A percentile compares a stretch with the other conserved stretches of the same genome.
phyloP scores from a whole-genome alignment of 495 filamentous ascomycete species.

The Achaetomiella virescens region DNA sequence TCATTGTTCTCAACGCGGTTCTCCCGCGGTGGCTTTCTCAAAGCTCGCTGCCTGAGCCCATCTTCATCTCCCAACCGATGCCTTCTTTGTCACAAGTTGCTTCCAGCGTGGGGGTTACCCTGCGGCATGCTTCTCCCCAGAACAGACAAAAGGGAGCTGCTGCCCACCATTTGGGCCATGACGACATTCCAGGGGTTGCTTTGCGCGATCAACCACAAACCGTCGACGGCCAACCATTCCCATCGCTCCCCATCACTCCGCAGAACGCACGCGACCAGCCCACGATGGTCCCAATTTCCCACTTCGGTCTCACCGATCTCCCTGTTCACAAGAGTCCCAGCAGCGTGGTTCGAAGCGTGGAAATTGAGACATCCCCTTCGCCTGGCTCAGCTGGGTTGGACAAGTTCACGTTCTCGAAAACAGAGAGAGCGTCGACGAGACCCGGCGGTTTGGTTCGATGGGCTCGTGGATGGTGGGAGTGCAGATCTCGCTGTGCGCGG shows the following conservation, averaged over 20 bases:
- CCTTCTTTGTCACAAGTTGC: neutral
- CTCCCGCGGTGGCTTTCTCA: neutral
- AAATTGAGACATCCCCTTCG: neutral
- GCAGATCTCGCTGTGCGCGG: neutral
- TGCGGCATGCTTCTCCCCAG: neutral
- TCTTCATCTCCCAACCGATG: neutral
- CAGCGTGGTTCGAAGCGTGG: neutral
- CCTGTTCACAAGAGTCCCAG: neutral
- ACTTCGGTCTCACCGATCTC: neutral
- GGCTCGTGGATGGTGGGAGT: neutral
- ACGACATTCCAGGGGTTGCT: conserved; percentile 20
- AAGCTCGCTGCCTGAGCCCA: neutral
- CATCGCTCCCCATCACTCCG: neutral
- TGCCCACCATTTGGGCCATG: conserved; percentile 12
- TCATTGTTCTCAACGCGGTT: neutral
- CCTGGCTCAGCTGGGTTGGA: neutral
- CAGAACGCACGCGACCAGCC: neutral
- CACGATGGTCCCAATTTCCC: neutral
- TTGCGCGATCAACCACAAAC: conserved; percentile 17
- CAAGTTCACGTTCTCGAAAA: neutral
- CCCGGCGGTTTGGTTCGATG: conserved; percentile 4
- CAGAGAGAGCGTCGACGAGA: neutral
- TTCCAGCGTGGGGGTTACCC: conserved; percentile 3
- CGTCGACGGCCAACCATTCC: conserved; percentile 11
- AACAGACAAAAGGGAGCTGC: conserved; percentile 10